These are phyloP conservation scores for Cutaneotrichosporon sp. DNA, from an alignment of 1,284 basidiomycete genomes.

Conservation along the genomic window DNA sequence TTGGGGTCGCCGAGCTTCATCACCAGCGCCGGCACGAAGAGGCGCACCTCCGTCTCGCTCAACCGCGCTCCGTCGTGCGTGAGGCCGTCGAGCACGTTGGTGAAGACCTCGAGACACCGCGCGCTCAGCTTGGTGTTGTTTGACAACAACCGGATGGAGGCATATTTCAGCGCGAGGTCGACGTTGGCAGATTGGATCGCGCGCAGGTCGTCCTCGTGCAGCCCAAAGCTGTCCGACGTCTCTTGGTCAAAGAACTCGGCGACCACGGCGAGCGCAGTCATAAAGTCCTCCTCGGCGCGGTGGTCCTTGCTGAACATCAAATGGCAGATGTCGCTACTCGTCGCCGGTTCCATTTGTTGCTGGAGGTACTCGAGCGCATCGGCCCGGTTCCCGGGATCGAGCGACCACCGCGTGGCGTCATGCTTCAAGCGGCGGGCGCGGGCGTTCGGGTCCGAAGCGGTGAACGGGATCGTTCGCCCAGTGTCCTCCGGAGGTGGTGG, in stretches of 20 bases:
- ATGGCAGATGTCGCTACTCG: constrained; percentile 72
- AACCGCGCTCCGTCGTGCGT: constrained; percentile 74
- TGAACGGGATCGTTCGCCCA: constrained; percentile 59
- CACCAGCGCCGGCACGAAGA: constrained; percentile 87
- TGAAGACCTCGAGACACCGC: constrained; percentile 86
- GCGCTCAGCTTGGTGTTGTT: constrained; percentile 89
- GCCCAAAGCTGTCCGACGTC: constrained; percentile 63
- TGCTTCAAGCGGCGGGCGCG: constrained; percentile 74
- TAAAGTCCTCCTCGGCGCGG: constrained; percentile 89
- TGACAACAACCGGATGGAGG: constrained; percentile 85
- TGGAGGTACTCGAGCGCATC: constrained; percentile 86
- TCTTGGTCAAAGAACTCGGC: constrained; percentile 71
- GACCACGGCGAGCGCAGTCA: constrained; percentile 72
- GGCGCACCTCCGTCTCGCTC: constrained; percentile 81
- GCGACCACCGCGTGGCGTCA: constrained; percentile 78
- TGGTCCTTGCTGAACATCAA: constrained; percentile 95
- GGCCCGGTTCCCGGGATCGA: constrained; percentile 66
- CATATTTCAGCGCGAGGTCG: constrained; percentile 92
- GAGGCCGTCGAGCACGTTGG: constrained; percentile 73
- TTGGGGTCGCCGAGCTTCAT: constrained; percentile 68
- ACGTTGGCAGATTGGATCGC: constrained; percentile 83
- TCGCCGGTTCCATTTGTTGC: constrained; percentile 85
- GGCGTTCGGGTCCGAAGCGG: constrained; percentile 68
- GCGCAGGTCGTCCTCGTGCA: constrained; percentile 61
- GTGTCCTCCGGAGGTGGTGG: constrained; percentile 19